Percentiles rank a stretch among this genome's conserved stretches.
These are phyloP conservation scores for Gymnopilus dilepis DNA, from an alignment of 768 basidiomycete genomes.

Conservation along the genomic window DNA sequence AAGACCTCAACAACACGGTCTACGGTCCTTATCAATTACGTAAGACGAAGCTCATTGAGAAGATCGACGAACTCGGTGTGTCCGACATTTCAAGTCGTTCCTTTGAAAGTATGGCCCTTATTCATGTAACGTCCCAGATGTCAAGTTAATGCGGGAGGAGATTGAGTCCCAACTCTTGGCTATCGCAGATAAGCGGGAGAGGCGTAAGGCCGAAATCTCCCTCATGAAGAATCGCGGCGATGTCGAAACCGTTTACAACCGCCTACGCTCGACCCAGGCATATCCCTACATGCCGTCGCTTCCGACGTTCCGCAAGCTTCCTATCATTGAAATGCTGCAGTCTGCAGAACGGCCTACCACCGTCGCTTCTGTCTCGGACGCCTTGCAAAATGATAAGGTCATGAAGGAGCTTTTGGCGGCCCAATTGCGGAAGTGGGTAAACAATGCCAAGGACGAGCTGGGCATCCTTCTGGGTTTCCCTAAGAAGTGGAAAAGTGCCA, in stretches of 20 bases:
- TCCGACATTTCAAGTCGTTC: too few species aligned
- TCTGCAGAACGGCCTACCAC: constrained; percentile 26
- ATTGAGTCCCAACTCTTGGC: constrained; percentile 33
- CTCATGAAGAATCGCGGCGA: constrained; percentile 36
- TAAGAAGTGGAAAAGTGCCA: constrained; percentile 54
- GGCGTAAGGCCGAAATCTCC: constrained; percentile 26
- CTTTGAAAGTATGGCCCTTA: not conserved
- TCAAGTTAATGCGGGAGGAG: constrained; percentile 23
- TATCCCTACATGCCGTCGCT: constrained; percentile 48
- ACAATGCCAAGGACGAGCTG: constrained; percentile 47
- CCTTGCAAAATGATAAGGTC: constrained; percentile 33
- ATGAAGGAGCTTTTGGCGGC: constrained; percentile 28
- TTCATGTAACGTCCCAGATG: constrained; percentile 23
- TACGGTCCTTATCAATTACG: constrained; percentile 44
- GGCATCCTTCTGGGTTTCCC: constrained; percentile 53
- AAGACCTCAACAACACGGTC: constrained; percentile 45
- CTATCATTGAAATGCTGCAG: constrained; percentile 47
- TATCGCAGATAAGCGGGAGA: constrained; percentile 27
- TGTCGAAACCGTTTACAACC: constrained; percentile 49
- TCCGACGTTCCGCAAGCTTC: constrained; percentile 52
- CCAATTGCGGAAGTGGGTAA: constrained; percentile 56
- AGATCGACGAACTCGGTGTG: constrained; percentile 42
- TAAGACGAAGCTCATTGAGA: constrained; percentile 46
- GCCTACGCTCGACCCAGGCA: constrained; percentile 42
- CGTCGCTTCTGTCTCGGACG: constrained; percentile 17